These are phyloP conservation scores for Moringa oleifera DNA, from an alignment of 345 rosid genomes.

Conservation along the genomic window DNA sequence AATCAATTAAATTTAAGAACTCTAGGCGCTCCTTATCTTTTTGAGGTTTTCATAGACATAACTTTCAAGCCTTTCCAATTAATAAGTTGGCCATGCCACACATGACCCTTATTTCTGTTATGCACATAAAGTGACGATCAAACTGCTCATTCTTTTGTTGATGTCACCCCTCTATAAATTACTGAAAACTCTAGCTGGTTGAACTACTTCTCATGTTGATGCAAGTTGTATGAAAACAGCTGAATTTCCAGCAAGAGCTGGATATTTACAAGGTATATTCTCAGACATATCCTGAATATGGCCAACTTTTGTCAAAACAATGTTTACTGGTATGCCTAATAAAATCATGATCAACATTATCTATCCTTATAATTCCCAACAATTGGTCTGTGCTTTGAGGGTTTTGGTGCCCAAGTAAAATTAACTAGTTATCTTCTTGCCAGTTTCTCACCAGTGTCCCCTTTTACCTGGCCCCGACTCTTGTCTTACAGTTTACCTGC, in stretches of 20 bases:
- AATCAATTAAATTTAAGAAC: too few relatives aligned
- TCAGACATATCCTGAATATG: neutral
- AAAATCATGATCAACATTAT: conserved; percentile 16
- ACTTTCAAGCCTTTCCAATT: too few relatives aligned
- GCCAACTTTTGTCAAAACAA: conserved; percentile 3
- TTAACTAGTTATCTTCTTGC: neutral
- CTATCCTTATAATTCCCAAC: conserved; percentile 2
- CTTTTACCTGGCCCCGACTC: conserved; percentile 23
- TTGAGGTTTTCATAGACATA: too few relatives aligned
- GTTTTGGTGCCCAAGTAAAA: conserved; percentile 6
- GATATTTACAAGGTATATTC: conserved; percentile 12
- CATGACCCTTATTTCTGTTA: too few relatives aligned
- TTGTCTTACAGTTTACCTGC: conserved; percentile 1
- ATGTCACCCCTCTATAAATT: too few relatives aligned
- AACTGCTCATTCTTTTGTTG: too few relatives aligned
- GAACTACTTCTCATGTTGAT: neutral
- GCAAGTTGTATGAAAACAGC: neutral
- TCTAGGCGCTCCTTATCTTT: too few relatives aligned
- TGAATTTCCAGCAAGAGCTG: conserved; percentile 10
- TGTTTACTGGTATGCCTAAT: neutral
- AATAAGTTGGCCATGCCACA: too few relatives aligned
- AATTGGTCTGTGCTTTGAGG: conserved; percentile 10
- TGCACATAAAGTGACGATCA: too few relatives aligned
- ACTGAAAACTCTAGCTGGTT: neutral
- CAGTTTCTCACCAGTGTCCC: conserved; percentile 11